phyloP scores from a whole-genome alignment of 495 filamentous ascomycete species.

The Sporormia fimetaria region DNA sequence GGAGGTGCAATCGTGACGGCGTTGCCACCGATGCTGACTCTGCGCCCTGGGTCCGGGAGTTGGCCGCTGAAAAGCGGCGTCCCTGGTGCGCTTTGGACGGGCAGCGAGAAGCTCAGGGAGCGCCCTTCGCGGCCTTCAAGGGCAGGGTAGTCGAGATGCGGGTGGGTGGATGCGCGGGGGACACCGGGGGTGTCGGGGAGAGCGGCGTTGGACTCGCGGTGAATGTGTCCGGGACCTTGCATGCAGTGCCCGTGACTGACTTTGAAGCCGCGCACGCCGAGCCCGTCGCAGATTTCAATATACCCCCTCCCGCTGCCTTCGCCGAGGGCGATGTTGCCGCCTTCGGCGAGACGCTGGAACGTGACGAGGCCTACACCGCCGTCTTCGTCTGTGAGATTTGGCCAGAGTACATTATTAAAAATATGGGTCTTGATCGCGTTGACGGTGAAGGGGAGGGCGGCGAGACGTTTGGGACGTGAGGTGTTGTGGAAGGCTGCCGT shows the following conservation, averaged over 20 bases:
- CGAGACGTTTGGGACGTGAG: conserved; percentile 64
- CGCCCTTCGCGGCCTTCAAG: conserved; percentile 17
- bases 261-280: conserved; percentile 63
- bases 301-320: conserved; percentile 68
- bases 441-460: conserved; percentile 75
- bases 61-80: conserved; percentile 17
- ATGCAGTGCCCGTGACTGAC: conserved; percentile 84
- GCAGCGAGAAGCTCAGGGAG: conserved; percentile 18
- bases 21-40: conserved; percentile 9
- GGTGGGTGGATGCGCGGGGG: conserved; percentile 1
- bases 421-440: conserved; percentile 82
- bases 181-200: conserved; percentile 19
- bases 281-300: conserved; percentile 69
- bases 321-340: conserved; percentile 70
- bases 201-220: conserved; percentile 30
- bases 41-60: conserved; percentile 21
- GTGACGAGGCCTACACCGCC: conserved; percentile 85
- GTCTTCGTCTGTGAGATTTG: conserved; percentile 92
- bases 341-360: conserved; percentile 76
- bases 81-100: conserved; percentile 17
- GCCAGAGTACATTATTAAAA: conserved; percentile 98
- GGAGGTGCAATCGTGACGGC: background rate
- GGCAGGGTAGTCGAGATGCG: background rate
- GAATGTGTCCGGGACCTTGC: conserved; percentile 43
- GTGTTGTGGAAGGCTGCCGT: conserved; percentile 70